Evolutionary conservation across 768 basidiomycete species (phyloP), one percentile per base, ranked within the genome.

Genomic region (Trametopsis cervina): DNA sequence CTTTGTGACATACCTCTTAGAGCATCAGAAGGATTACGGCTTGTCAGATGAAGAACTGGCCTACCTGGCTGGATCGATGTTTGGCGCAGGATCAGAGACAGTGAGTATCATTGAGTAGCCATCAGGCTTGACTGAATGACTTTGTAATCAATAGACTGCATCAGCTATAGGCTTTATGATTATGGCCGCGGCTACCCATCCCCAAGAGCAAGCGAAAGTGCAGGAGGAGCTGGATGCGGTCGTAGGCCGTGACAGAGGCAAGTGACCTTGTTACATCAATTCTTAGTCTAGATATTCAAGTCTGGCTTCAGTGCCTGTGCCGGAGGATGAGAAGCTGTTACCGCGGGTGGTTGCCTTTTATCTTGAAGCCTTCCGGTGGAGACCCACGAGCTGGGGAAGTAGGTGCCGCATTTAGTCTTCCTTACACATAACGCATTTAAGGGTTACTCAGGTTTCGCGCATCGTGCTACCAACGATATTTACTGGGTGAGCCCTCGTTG

Each of bases 381-480:
- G 72, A 40, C 46, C 46, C 6, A 47, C 40, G 23, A 47, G 46
- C 40, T 47, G 22, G 25, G 46, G 46, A 13, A 39, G 46, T 40
- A 13, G 40, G 39, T 20, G 9, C n/a, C 4, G 12, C 39, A 17
- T 10, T 22, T 18, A 7, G 15, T 18, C 39, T 9, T 40, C 18
- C 21, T 40, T 7, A 9, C 39, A 40, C 33, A 15, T 4, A 27
- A 20, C 21, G 25, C 21, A n/a, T 24, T 13, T 33, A 2, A 18
- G 3, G 25, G n/a, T n/a, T 7, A 40, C 4, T 64, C 69, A 60
- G 83, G 83, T 1, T 81, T 84, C 52, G 69, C 80, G 2, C 85
- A 88, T 53, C 74, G 75, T 39, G 76, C 83, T 1, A 78, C 76
- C 1, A 75, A 74, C 47, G 83, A 86, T 43, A 75, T 88, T 24